Base-by-base conservation (phyloP, 2,329 filamentous ascomycete genomes). In the Venturia oleaginea region DNA sequence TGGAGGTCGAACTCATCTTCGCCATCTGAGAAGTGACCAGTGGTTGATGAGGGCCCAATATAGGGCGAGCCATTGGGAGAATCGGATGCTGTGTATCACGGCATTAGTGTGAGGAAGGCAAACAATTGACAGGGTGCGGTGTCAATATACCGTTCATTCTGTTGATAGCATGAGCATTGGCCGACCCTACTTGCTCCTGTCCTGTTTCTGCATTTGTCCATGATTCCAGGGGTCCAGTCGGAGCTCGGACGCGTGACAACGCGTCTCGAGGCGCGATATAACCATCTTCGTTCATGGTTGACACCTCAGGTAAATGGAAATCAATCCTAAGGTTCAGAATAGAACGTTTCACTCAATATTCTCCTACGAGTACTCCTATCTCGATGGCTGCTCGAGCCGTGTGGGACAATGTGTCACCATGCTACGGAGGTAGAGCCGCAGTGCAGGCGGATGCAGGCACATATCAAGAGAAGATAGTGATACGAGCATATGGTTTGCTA, bases 31-130 rank as follows among this genome's bases (percentile, higher is more conserved):
- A 24, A 40, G 38, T 61, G 54, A 6, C 34, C 51, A 32, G 51
- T 42, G 30, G 62, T 57, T 24, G 51, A 32, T 24, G 62, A 48
- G 8, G 62, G 43, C 38, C 62, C 62, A 51, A 64, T 64, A 22
- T 57, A 43, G 27, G 63, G 63, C n/a, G 63, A 64, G 19, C 51
- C 30, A 15, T 32, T 57, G 30, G 63, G 63, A 27, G 63, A 64
- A 19, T 63, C 54, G 63, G 63, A 64, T 43, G 46, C 62, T 63
- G 51, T 30, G 22, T 40, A 24, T 60, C 37, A 60, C 40, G 34
- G 34, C 40, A 60, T 60, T 60, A 60, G 34, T 43, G 34, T n/a
- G n/a, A 19, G 22, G 30, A 17, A 34, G 51, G 27, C 27, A 57
- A 34, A 34, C 51, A 34, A n/a, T 17, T n/a, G 24, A 51, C 40